phyloP scores from a whole-genome alignment of 169 alveolate species.

The Plasmodium chabaudi region DNA sequence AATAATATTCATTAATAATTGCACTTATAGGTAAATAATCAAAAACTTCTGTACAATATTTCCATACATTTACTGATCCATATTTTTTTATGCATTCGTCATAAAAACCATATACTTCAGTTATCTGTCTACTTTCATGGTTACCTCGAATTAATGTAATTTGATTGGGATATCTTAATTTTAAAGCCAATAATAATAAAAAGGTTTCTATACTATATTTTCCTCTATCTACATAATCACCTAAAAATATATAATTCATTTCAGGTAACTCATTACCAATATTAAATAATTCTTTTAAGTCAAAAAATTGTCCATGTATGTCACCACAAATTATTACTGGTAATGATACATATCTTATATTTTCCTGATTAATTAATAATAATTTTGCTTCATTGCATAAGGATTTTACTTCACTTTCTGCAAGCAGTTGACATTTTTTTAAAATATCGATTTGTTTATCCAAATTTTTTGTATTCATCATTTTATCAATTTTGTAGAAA shows the following conservation, averaged over 20 bases:
- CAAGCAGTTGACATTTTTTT: constrained; percentile 41
- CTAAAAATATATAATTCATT: constrained; percentile 96
- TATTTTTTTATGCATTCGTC: constrained; percentile 99
- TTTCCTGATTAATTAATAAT: constrained; percentile 24
- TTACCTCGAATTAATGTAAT: constrained; percentile 98
- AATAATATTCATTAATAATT: constrained; percentile 94
- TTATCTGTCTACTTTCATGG: constrained; percentile 98
- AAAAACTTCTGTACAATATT: constrained; percentile 97
- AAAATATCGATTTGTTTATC: constrained; percentile 46
- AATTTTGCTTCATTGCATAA: constrained; percentile 49
- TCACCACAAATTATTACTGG: constrained; percentile 99
- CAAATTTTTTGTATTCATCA: constrained; percentile 21
- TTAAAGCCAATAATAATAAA: constrained; percentile 95
- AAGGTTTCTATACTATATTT: constrained; percentile 98
- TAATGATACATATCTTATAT: constrained; percentile 86
- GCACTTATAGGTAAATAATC: constrained; percentile 99
- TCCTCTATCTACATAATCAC: constrained; percentile 99
- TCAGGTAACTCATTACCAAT: constrained; percentile 90
- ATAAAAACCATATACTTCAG: constrained; percentile 99
- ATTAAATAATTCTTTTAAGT: constrained; percentile 93
- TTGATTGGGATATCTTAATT: constrained; percentile 97
- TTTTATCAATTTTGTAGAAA: neutral
- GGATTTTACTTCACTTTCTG: constrained; percentile 36
- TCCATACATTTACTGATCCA: constrained; percentile 98
- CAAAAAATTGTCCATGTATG: constrained; percentile 97